Evolutionary conservation across 2,329 filamentous ascomycete species (phyloP).

Genomic region (Hirsutella minnesotensis): DNA sequence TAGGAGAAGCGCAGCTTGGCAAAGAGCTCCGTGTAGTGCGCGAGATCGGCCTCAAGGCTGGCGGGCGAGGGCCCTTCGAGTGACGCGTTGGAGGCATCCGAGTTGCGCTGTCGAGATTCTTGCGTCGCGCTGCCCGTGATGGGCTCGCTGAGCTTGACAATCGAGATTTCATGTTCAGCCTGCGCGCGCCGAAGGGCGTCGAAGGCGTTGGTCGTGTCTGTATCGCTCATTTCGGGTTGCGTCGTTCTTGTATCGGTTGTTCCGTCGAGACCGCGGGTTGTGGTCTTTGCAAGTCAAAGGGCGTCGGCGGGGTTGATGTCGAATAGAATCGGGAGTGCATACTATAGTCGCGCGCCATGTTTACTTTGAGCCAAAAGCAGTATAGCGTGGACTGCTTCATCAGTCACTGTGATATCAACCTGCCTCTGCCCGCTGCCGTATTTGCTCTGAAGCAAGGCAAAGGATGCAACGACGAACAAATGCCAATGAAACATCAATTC

Average conservation of each 20-base stretch:
- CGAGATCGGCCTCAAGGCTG: conserved; percentile 69
- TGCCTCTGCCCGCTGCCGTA: no score
- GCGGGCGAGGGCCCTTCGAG: conserved; percentile 60
- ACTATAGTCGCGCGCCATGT: background rate
- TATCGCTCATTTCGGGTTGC: conserved; percentile 15
- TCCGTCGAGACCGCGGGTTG: no score
- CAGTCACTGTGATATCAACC: no score
- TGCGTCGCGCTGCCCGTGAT: conserved; percentile 41
- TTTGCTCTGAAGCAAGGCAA: no score
- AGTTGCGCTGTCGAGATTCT: conserved; percentile 42
- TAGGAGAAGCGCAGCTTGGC: conserved; percentile 94
- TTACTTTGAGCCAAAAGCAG: background rate
- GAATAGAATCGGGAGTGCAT: no score
- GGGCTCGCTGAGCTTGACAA: conserved; percentile 66
- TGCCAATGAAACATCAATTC: no score
- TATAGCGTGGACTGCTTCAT: no score
- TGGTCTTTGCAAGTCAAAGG: no score
- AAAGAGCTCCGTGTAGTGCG: conserved; percentile 90
- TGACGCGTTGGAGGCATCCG: conserved; percentile 57
- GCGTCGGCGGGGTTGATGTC: background rate
- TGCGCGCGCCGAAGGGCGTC: conserved; percentile 41
- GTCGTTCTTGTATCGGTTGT: background rate
- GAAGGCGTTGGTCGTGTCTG: conserved; percentile 29
- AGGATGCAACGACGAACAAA: no score
- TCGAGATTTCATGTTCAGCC: conserved; percentile 51